Evolutionary conservation across 1,284 basidiomycete species (phyloP), one percentile per base, ranked within the genome.

Genomic region (Irpex sp.): DNA sequence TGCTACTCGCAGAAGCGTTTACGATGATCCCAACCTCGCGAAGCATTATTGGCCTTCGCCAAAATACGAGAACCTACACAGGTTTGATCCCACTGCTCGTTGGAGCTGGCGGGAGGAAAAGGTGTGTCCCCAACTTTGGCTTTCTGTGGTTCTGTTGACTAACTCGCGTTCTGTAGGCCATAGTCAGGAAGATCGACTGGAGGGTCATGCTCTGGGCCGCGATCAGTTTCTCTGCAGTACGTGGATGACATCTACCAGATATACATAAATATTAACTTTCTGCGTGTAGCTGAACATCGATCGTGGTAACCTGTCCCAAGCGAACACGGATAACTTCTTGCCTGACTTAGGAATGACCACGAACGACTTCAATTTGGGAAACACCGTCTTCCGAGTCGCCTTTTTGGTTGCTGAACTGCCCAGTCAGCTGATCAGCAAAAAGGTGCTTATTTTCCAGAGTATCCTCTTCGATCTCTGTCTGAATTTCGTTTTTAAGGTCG

Each of bases 21-120:
- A 64, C 57, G 70, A 71, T 64, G 83, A 87, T 64, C 80, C 83
- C 2, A 63, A 73, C 57, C 72, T 83, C 0, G 72, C 82, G 4
- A 77, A 77, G 36, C 78, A 79, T 65, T 86, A 85, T 66, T 79
- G 77, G 78, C 85, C 86, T 3, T 82, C 78, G 64, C 73, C 77
- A 2, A 72, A 79, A 3, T 88, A 86, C 63, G 87, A 89, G 70
- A 87, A 85, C 66, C 65, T 79, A 0, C 84, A 87, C 66, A 76
- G 85, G 15, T 88, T 90, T 63, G 84, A 90, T 69, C 80, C 82
- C 0, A 74, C 76, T 26, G 85, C 84, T 36, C 79, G 87, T 7
- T 91, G 89, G 88, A 89, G 86, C 0, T 79, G 78, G 65, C 70
- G 80, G 38, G 87, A 91, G 70, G 87, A 90, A 69, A 76, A 73